Evolutionary conservation across 2,329 filamentous ascomycete genomes (phyloP).

Genomic region (Aspergillus thermomutatus): DNA sequence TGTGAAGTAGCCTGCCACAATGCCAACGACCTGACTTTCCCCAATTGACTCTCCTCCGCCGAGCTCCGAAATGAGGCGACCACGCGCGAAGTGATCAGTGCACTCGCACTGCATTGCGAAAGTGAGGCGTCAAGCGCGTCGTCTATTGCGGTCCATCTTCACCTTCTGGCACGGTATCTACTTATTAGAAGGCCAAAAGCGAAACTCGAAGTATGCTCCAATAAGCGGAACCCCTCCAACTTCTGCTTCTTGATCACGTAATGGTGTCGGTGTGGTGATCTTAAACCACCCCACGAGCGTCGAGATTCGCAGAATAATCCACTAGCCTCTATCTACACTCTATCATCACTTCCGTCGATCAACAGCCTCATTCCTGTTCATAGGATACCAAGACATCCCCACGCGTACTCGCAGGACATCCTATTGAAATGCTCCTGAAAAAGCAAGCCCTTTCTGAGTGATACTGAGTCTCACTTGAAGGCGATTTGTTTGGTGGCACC

Average conservation of each 20-base stretch:
- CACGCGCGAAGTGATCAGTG: conserved; percentile 11
- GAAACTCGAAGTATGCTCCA: neutral
- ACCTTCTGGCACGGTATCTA: neutral
- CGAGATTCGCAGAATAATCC: neutral
- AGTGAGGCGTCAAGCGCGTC: conserved; percentile 22
- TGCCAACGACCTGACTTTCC: conserved; percentile 1
- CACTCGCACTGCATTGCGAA: conserved; percentile 10
- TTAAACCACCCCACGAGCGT: neutral
- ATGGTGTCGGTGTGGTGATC: too few relatives aligned
- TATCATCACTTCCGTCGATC: neutral
- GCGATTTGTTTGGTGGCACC: neutral
- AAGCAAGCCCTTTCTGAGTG: too few relatives aligned
- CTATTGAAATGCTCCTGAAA: neutral
- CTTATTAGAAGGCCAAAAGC: neutral
- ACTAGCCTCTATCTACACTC: neutral
- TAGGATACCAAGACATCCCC: neutral
- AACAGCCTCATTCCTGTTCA: neutral
- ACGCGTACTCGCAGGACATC: neutral
- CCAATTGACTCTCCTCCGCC: conserved; percentile 5
- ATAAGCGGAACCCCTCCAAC: too few relatives aligned
- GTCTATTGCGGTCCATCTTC: neutral
- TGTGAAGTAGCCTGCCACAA: too few relatives aligned
- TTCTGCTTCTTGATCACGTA: too few relatives aligned
- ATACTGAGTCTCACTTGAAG: neutral
- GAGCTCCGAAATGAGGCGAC: conserved; percentile 20